These are phyloP conservation scores for Cryptosporidium baileyi DNA, from an alignment of 169 alveolate genomes.

Conservation along the genomic window DNA sequence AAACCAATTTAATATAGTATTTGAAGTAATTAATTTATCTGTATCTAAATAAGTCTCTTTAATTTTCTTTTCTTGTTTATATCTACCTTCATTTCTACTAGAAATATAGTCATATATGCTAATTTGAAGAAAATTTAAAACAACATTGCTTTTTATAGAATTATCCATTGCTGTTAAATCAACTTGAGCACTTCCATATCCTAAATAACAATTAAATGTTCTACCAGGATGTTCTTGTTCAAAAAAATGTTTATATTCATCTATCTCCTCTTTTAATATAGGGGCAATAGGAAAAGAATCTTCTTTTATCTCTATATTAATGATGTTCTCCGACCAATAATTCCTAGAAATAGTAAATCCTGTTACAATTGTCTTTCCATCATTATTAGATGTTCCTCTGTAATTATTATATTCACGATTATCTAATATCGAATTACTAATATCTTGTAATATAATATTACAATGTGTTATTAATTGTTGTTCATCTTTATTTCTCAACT, in stretches of 20 bases:
- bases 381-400: background rate
- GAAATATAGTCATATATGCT: conserved; percentile 55
- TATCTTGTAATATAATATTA: conserved; percentile 40
- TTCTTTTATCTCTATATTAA: conserved; percentile 14
- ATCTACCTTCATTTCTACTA: background rate
- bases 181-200: conserved; percentile 26
- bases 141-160: background rate
- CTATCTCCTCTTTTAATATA: conserved; percentile 23
- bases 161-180: conserved; percentile 42
- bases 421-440: conserved; percentile 18
- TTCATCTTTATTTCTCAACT: conserved; percentile 6
- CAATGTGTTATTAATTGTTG: conserved; percentile 25
- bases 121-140: conserved; percentile 29
- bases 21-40: background rate
- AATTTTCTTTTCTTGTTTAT: background rate
- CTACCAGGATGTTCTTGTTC: conserved; percentile 65
- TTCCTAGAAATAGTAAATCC: conserved; percentile 45
- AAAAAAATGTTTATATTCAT: background rate
- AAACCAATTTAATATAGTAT: conserved; percentile 48
- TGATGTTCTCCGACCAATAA: conserved; percentile 32
- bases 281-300: conserved; percentile 52
- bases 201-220: conserved; percentile 35
- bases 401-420: background rate
- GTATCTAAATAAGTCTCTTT: background rate
- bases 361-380: background rate